Conservation (phyloP, 1,284 basidiomycete genomes). For the Taiwanofungus camphoratus region DNA sequence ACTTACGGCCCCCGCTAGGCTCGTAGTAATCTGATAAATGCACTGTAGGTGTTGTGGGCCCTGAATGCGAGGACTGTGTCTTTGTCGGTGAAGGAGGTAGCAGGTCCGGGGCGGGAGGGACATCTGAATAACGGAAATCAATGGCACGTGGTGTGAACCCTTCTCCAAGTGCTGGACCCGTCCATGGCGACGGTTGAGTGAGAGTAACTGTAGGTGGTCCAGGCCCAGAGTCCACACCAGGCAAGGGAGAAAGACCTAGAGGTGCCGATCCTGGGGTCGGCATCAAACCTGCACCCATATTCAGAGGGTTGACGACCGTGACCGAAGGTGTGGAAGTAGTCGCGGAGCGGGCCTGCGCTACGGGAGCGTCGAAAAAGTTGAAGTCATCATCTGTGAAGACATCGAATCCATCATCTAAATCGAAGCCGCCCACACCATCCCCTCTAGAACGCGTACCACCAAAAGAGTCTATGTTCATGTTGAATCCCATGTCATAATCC, state of each 20-base stretch:
- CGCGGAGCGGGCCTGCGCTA: constrained; percentile 9
- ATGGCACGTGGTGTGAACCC: constrained; percentile 27
- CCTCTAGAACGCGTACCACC: constrained; percentile 26
- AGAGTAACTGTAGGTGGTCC: constrained; percentile 20
- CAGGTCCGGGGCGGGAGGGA: constrained; percentile 26
- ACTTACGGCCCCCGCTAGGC: constrained; percentile 8
- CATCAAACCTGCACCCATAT: constrained; percentile 12
- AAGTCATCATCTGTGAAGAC: constrained; percentile 75
- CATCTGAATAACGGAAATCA: constrained; percentile 19
- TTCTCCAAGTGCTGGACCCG: constrained; percentile 19
- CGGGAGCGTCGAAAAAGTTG: constrained; percentile 58
- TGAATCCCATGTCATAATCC: constrained; percentile 36
- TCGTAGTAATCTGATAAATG: constrained; percentile 30
- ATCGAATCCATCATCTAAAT: constrained; percentile 48
- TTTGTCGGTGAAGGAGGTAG: constrained; percentile 37
- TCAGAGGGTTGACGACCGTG: constrained; percentile 5
- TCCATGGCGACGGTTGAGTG: constrained; percentile 27
- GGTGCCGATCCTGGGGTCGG: constrained; percentile 17
- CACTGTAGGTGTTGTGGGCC: constrained; percentile 49
- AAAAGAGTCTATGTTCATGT: constrained; percentile 39
- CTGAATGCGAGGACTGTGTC: constrained; percentile 34
- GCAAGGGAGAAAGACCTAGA: constrained; percentile 28
- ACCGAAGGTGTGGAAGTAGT: constrained; percentile 9
- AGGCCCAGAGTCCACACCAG: constrained; percentile 28
- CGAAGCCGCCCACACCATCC: constrained; percentile 33